Conservation (phyloP, 257 asterid species). For the Euphrasia confusa region DNA sequence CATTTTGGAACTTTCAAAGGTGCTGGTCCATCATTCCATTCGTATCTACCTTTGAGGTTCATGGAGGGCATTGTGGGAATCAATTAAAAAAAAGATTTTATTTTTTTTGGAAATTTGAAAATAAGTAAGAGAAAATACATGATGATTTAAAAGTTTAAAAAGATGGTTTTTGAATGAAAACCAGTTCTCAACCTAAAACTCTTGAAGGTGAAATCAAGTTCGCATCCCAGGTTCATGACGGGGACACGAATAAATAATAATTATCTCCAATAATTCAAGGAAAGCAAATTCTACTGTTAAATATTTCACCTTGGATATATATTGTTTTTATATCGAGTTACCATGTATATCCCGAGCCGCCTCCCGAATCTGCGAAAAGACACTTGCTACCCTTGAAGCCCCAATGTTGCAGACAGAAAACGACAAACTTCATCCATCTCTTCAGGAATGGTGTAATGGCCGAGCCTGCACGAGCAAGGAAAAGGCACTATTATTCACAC, state of each 20-base stretch:
- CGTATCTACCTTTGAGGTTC: too few relatives aligned
- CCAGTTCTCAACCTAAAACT: too few relatives aligned
- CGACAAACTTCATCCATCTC: constrained; percentile 59
- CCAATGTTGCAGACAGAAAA: constrained; percentile 51
- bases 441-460: constrained; percentile 70
- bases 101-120: too few relatives aligned
- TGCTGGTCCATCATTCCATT: too few relatives aligned
- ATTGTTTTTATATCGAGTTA: constrained; percentile 19
- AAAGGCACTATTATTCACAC: background rate
- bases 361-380: background rate
- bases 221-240: background rate
- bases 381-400: constrained; percentile 45
- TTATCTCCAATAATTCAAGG: constrained; percentile 5
- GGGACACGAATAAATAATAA: background rate
- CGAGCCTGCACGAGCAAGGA: constrained; percentile 42
- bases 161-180: too few relatives aligned
- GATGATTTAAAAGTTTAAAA: too few relatives aligned
- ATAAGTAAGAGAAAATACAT: too few relatives aligned
- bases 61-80: too few relatives aligned
- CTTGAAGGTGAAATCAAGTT: too few relatives aligned
- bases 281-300: constrained; percentile 19
- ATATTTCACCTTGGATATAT: background rate
- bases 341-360: constrained; percentile 22
- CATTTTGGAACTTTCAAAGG: too few relatives aligned
- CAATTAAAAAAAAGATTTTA: too few relatives aligned